A percentile compares a stretch with the other conserved stretches of the same genome.
These are phyloP conservation scores for Globisporangium nagaii DNA, from an alignment of 352 stramenopile species.

Conservation along the genomic window DNA sequence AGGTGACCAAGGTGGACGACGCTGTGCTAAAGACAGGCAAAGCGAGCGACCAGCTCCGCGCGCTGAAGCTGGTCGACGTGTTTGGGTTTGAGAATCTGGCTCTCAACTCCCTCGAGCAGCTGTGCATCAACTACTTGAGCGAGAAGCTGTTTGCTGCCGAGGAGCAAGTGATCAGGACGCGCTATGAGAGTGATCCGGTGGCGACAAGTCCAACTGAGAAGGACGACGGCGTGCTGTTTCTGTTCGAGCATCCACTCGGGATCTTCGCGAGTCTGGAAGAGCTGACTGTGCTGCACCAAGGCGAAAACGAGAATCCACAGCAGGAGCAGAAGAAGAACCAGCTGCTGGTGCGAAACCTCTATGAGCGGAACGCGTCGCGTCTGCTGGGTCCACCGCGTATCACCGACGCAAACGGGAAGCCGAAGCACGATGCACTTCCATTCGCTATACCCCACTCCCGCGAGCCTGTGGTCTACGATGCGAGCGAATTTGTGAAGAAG, in stretches of 20 bases:
- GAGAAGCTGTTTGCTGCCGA: constrained; percentile 64
- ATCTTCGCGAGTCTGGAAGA: constrained; percentile 70
- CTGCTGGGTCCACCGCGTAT: constrained; percentile 19
- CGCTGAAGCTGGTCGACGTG: constrained; percentile 60
- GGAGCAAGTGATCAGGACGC: constrained; percentile 8
- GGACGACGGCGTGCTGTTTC: constrained; percentile 21
- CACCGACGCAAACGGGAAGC: constrained; percentile 5
- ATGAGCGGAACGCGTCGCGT: constrained; percentile 35
- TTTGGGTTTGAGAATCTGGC: constrained; percentile 74
- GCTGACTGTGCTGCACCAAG: constrained; percentile 55
- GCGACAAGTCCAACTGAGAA: neutral
- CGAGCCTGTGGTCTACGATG: constrained; percentile 49
- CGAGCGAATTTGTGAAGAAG: constrained; percentile 60
- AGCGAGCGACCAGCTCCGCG: constrained; percentile 5
- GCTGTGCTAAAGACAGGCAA: neutral
- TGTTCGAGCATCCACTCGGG: constrained; percentile 50
- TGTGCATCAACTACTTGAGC: constrained; percentile 82
- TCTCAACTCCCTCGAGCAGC: constrained; percentile 67
- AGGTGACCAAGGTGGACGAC: constrained; percentile 23
- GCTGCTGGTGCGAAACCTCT: constrained; percentile 63
- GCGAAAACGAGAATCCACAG: constrained; percentile 29
- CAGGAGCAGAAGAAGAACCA: constrained; percentile 63
- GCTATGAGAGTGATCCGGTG: neutral
- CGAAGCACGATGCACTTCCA: constrained; percentile 12
- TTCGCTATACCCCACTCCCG: constrained; percentile 51